phyloP scores from a whole-genome alignment of 2,329 filamentous ascomycete genomes.

The Arthrinium puccinioides region DNA sequence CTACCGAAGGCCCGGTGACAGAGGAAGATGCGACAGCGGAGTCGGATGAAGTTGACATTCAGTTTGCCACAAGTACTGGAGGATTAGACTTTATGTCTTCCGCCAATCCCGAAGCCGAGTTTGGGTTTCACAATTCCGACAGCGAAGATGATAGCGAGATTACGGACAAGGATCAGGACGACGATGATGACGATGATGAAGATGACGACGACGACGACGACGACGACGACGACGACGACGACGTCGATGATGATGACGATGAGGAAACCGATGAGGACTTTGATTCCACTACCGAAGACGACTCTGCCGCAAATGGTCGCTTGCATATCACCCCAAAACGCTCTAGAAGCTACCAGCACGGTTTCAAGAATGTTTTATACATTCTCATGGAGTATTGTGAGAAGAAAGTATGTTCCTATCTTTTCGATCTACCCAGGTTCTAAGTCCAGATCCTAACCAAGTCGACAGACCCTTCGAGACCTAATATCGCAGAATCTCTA shows the following conservation, averaged over 20 bases:
- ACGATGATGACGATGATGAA: conserved; percentile 30
- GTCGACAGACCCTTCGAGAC: conserved; percentile 68
- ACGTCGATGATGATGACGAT: conserved; percentile 4
- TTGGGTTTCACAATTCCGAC: conserved; percentile 55
- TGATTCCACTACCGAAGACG: not conserved
- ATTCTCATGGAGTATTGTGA: conserved; percentile 99
- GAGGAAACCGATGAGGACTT: not conserved
- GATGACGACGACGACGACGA: conserved; percentile 40
- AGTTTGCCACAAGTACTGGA: conserved; percentile 65
- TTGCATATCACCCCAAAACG: conserved; percentile 12
- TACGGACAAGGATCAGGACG: conserved; percentile 30
- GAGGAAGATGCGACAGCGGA: conserved; percentile 31
- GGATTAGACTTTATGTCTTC: conserved; percentile 93
- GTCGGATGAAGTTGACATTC: conserved; percentile 37
- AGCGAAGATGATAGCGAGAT: conserved; percentile 26
- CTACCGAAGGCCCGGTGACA: conserved; percentile 32
- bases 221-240: conserved; percentile 38
- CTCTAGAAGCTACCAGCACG: conserved; percentile 33
- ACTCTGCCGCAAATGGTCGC: conserved; percentile 13
- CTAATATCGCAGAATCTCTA: conserved; percentile 70
- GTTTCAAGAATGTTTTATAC: conserved; percentile 71
- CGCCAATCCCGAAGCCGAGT: conserved; percentile 69
- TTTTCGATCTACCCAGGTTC: not conserved
- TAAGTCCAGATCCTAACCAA: conserved; percentile 6
- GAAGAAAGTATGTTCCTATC: conserved; percentile 63